Evolutionary conservation across 371 early-diverging fungal species (phyloP).

Genomic region (Rhizopus microsporus): DNA sequence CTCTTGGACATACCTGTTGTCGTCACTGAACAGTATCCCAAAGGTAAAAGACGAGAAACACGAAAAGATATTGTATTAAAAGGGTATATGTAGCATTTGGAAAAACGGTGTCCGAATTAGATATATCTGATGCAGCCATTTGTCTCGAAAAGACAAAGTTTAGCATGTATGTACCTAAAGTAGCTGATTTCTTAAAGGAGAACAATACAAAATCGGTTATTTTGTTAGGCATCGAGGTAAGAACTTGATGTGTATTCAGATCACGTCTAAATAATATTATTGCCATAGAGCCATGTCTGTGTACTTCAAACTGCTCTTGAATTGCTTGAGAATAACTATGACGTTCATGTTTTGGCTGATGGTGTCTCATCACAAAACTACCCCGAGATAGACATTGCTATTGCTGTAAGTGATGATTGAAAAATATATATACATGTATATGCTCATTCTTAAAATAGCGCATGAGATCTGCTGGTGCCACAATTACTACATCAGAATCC

Average conservation of each 20-base stretch:
- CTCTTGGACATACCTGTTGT: conserved; percentile 80
- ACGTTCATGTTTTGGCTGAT: conserved; percentile 88
- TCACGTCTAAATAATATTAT: background rate
- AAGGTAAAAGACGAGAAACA: conserved; percentile 45
- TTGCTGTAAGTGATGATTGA: conserved; percentile 58
- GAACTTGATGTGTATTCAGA: background rate
- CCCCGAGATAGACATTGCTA: conserved; percentile 83
- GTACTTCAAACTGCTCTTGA: conserved; percentile 93
- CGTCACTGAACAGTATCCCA: conserved; percentile 89
- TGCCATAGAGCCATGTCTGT: conserved; percentile 85
- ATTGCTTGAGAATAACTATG: conserved; percentile 69
- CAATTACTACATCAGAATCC: conserved; percentile 86
- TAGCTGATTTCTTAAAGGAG: conserved; percentile 59
- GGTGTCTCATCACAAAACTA: conserved; percentile 89
- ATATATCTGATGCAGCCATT: conserved; percentile 61
- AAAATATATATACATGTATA: background rate
- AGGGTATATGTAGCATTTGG: conserved; percentile 66
- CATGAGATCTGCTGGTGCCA: conserved; percentile 75
- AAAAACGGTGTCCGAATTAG: conserved; percentile 77
- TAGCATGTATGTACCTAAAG: conserved; percentile 83
- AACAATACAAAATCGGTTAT: conserved; percentile 70
- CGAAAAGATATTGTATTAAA: conserved; percentile 48
- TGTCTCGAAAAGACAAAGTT: conserved; percentile 81
- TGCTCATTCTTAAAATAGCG: conserved; percentile 42
- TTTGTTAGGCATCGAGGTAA: conserved; percentile 91